These are phyloP conservation scores for Aspergillus tubingensis DNA, from an alignment of 2,329 filamentous ascomycete species.

Conservation along the genomic window DNA sequence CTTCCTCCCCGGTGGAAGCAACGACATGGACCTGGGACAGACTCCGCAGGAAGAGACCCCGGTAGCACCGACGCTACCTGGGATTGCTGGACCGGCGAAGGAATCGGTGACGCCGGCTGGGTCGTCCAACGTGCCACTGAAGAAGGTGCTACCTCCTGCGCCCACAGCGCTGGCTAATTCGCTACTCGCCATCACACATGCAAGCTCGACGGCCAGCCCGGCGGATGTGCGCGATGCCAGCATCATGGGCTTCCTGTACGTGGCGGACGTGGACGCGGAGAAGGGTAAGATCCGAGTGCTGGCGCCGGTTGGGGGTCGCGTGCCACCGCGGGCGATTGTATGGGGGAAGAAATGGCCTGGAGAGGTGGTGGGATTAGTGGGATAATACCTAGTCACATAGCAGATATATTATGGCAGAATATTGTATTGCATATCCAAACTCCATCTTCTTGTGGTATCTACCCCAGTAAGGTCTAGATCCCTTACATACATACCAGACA, in stretches of 20 bases:
- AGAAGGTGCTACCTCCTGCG: slow-evolving; percentile 65
- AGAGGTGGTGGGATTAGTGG: slow-evolving; percentile 74
- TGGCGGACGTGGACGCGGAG: slow-evolving; percentile 85
- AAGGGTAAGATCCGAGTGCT: slow-evolving; percentile 78
- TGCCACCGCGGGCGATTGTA: slow-evolving; percentile 77
- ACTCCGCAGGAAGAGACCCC: slow-evolving; percentile 20
- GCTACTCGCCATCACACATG: slow-evolving; percentile 82
- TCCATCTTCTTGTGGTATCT: no score
- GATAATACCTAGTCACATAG: slow-evolving; percentile 34
- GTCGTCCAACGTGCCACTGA: slow-evolving; percentile 45
- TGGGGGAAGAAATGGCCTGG: slow-evolving; percentile 82
- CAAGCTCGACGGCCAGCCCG: slow-evolving; percentile 66
- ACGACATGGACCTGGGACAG: slow-evolving; percentile 25
- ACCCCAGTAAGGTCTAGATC: no score
- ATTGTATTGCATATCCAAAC: no score
- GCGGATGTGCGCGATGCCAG: slow-evolving; percentile 76
- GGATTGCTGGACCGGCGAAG: slow-evolving; percentile 23
- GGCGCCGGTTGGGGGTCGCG: slow-evolving; percentile 77
- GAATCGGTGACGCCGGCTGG: slow-evolving; percentile 18
- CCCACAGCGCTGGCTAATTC: slow-evolving; percentile 69
- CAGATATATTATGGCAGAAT: no score
- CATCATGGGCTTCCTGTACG: slow-evolving; percentile 90
- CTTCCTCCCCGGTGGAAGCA: slow-evolving; percentile 38
- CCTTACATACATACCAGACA: no score
- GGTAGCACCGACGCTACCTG: slow-evolving; percentile 25